Evolutionary conservation across 2,329 filamentous ascomycete species (phyloP).

Genomic region (Aspergillus fumigatus): DNA sequence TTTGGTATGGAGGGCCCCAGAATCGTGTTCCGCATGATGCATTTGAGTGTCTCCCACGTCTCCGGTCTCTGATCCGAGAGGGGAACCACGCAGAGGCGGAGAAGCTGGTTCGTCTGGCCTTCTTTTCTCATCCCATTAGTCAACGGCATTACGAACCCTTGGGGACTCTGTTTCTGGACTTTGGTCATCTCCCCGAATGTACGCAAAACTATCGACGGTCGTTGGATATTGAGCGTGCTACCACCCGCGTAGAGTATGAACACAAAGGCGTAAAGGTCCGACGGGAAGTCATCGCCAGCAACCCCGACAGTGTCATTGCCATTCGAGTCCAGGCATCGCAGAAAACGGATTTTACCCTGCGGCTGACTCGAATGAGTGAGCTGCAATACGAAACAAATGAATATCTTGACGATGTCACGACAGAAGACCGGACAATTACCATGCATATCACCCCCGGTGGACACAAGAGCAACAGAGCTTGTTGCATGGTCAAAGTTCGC

Average conservation of each 20-base stretch:
- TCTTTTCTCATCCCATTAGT: conserved; percentile 44
- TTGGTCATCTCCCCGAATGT: conserved; percentile 28
- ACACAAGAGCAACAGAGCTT: conserved; percentile 28
- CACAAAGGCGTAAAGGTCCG: conserved; percentile 27
- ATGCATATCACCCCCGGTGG: conserved; percentile 39
- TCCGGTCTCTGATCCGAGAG: conserved; percentile 40
- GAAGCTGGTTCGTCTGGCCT: conserved; percentile 37
- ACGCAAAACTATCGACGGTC: conserved; percentile 35
- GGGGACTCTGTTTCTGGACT: conserved; percentile 39
- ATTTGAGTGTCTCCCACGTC: conserved; percentile 31
- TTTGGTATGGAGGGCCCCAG: conserved; percentile 45
- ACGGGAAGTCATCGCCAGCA: conserved; percentile 42
- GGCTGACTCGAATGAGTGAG: conserved; percentile 36
- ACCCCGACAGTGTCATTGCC: conserved; percentile 39
- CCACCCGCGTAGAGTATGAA: conserved; percentile 36
- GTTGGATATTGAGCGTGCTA: conserved; percentile 37
- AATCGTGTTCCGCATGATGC: conserved; percentile 41
- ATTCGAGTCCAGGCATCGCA: conserved; percentile 25
- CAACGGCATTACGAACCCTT: conserved; percentile 49
- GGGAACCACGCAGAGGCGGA: conserved; percentile 41
- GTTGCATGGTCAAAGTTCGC: conserved; percentile 26
- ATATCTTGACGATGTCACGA: conserved; percentile 37
- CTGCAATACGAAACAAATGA: conserved; percentile 44
- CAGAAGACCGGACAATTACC: conserved; percentile 26
- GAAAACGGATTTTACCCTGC: conserved; percentile 27